phyloP scores from a whole-genome alignment of 2,329 filamentous ascomycete species.

The Xylariales sp. region DNA sequence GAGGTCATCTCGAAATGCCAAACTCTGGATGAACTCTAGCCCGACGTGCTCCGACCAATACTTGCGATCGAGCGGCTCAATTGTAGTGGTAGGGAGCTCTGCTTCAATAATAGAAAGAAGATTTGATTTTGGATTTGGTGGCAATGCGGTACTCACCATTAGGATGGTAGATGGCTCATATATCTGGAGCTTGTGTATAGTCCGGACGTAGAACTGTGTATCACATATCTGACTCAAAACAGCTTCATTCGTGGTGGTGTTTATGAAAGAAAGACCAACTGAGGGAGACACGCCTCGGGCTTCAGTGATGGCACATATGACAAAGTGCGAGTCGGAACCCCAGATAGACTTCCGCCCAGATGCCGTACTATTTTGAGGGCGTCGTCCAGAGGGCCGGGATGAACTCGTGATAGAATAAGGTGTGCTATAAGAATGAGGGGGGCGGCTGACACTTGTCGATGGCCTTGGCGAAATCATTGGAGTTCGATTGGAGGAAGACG shows the following conservation, averaged over 20 bases:
- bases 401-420: constrained; percentile 46
- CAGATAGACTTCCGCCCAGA: constrained; percentile 62
- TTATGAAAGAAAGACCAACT: constrained; percentile 87
- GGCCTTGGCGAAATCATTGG: constrained; percentile 35
- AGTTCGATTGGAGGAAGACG: constrained; percentile 40
- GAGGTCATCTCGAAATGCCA: constrained; percentile 84
- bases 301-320: constrained; percentile 90
- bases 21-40: constrained; percentile 78
- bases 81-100: constrained; percentile 70
- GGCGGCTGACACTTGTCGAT: constrained; percentile 43
- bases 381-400: constrained; percentile 41
- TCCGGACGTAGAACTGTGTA: constrained; percentile 90
- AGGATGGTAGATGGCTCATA: constrained; percentile 84
- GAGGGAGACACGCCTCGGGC: constrained; percentile 87
- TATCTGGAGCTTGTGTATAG: constrained; percentile 85
- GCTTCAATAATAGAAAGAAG: constrained; percentile 80
- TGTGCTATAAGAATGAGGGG: constrained; percentile 43
- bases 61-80: constrained; percentile 76
- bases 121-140: constrained; percentile 75
- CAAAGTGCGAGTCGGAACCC: constrained; percentile 69
- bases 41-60: constrained; percentile 86
- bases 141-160: constrained; percentile 76
- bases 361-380: constrained; percentile 52
- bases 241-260: constrained; percentile 85
- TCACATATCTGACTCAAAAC: constrained; percentile 92